phyloP scores from a whole-genome alignment of 2,329 filamentous ascomycete genomes.

The Colletotrichum sp. region DNA sequence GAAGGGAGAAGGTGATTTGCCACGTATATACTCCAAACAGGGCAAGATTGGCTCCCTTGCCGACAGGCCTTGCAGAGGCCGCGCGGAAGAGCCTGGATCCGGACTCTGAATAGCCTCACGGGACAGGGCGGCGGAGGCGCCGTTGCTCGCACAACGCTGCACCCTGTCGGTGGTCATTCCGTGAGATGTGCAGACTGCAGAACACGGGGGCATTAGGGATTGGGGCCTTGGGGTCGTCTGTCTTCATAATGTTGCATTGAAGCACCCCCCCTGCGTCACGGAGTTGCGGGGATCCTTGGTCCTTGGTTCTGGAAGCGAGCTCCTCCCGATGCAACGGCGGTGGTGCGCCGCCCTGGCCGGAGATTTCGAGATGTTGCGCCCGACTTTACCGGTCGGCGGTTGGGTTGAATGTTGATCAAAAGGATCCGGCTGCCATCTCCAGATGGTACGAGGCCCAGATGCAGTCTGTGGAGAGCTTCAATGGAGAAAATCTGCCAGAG shows the following conservation, averaged over 20 bases:
- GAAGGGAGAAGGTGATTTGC: not conserved
- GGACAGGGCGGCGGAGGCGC: not conserved
- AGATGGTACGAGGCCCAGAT: not conserved
- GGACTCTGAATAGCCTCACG: not conserved
- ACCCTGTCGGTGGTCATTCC: not conserved
- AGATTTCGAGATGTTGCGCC: not conserved
- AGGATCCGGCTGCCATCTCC: not conserved
- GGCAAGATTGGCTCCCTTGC: not conserved
- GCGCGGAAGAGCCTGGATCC: not conserved
- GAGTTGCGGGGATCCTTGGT: not conserved
- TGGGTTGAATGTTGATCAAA: not conserved
- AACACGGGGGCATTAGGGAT: not conserved
- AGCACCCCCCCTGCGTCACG: not conserved
- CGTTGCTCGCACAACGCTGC: not conserved
- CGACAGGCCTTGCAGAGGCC: not conserved
- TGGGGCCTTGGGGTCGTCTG: not conserved
- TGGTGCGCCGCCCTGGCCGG: not conserved
- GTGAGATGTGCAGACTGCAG: not conserved
- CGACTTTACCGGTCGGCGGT: not conserved
- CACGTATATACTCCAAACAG: not conserved
- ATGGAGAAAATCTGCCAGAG: not conserved
- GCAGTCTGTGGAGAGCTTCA: not conserved
- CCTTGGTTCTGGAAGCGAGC: not conserved
- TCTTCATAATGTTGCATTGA: not conserved
- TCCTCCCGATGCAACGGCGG: not conserved